These are phyloP conservation scores for Ogataea angusta DNA, from an alignment of 805 yeast species.

Conservation along the genomic window DNA sequence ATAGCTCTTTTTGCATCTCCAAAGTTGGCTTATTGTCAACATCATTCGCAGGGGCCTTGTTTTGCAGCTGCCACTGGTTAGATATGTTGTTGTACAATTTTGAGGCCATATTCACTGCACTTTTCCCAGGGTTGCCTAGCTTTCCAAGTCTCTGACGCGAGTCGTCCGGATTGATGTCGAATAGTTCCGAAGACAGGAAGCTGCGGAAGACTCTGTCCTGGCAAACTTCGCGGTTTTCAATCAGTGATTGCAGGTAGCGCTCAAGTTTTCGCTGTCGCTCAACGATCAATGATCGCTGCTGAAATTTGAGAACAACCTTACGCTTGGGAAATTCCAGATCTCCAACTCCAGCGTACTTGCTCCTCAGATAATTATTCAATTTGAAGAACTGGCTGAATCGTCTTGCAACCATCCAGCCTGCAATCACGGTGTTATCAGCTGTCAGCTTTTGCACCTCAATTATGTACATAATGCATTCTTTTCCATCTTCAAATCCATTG, in stretches of 20 bases:
- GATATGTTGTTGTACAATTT: constrained; percentile 32
- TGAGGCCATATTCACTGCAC: constrained; percentile 28
- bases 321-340: constrained; percentile 56
- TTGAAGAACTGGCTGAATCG: constrained; percentile 80
- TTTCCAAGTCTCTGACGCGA: constrained; percentile 10
- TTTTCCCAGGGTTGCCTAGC: constrained; percentile 11
- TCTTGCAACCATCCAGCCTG: constrained; percentile 90
- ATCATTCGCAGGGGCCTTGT: neutral
- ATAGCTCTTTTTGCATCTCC: constrained; percentile 55
- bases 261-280: constrained; percentile 61
- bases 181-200: constrained; percentile 73
- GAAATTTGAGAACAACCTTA: constrained; percentile 68
- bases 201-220: constrained; percentile 66
- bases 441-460: constrained; percentile 65
- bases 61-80: constrained; percentile 21
- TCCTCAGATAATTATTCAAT: constrained; percentile 61
- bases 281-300: constrained; percentile 59
- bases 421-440: constrained; percentile 40
- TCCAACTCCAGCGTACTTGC: constrained; percentile 47
- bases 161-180: constrained; percentile 32
- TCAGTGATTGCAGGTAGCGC: constrained; percentile 53
- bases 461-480: constrained; percentile 65
- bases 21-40: constrained; percentile 21
- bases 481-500: constrained; percentile 53
- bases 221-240: constrained; percentile 68